Percentiles rank a stretch among this genome's conserved stretches.
Conservation (phyloP, 805 yeast species). For the Scheffersomyces ergatensis region DNA sequence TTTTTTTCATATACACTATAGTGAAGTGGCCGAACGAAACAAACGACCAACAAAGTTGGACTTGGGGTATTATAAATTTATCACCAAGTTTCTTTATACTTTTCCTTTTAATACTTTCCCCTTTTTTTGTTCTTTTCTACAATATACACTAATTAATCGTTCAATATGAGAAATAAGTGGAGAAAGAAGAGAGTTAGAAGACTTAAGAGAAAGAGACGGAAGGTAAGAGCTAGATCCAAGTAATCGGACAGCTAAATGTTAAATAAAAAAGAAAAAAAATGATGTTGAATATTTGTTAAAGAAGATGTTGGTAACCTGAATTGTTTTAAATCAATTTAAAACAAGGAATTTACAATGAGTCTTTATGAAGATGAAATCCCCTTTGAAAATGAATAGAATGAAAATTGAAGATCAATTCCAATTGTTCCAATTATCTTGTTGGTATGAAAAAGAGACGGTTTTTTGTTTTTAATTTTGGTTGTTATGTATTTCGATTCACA, state of each 20-base stretch:
- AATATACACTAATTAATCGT: conserved; percentile 29
- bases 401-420: no score
- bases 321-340: no score
- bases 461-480: no score
- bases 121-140: conserved; percentile 14
- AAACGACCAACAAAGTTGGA: not conserved
- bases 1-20: not conserved
- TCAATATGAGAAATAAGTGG: conserved; percentile 93
- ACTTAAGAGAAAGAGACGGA: conserved; percentile 99
- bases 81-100: not conserved
- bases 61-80: not conserved
- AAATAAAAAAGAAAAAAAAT: no score
- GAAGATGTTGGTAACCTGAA: no score
- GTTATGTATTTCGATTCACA: no score
- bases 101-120: conserved; percentile 8
- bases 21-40: not conserved
- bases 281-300: no score
- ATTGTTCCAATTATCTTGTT: no score
- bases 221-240: conserved; percentile 99
- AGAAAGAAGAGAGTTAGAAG: conserved; percentile 99
- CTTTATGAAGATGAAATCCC: no score
- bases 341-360: no score
- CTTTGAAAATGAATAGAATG: no score
- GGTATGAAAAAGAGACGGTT: no score
- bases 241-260: conserved; percentile 52